Conservation (phyloP, 2,329 filamentous ascomycete genomes). For the Arthroderma sp. region DNA sequence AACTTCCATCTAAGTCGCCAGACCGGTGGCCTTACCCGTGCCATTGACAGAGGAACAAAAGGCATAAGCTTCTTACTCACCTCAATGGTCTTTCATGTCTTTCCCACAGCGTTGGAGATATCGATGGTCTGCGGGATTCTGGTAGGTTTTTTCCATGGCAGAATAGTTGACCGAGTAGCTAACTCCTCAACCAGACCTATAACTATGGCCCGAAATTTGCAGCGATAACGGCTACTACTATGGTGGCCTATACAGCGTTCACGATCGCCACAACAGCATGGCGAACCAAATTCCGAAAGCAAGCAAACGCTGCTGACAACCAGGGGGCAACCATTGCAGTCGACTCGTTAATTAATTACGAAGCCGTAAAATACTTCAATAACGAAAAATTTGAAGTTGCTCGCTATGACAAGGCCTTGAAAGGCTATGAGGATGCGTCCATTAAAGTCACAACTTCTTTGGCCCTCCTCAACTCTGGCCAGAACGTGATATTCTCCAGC, state of each 20-base stretch:
- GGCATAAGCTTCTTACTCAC: slow-evolving; percentile 94
- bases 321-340: slow-evolving; percentile 88
- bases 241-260: slow-evolving; percentile 91
- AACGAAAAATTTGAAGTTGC: slow-evolving; percentile 91
- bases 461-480: slow-evolving; percentile 82
- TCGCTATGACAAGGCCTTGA: slow-evolving; percentile 76
- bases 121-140: slow-evolving; percentile 90
- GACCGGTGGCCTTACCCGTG: slow-evolving; percentile 83
- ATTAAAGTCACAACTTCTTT: slow-evolving; percentile 95
- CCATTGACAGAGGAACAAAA: slow-evolving; percentile 93
- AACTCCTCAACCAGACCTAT: slow-evolving; percentile 48
- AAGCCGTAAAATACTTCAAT: slow-evolving; percentile 99
- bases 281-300: slow-evolving; percentile 90
- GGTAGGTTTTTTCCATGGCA: slow-evolving; percentile 23
- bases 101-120: slow-evolving; percentile 88
- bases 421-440: slow-evolving; percentile 79
- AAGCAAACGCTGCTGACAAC: slow-evolving; percentile 93
- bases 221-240: slow-evolving; percentile 75
- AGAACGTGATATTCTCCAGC: slow-evolving; percentile 93
- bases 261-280: slow-evolving; percentile 94
- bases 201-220: slow-evolving; percentile 90
- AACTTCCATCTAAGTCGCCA: slow-evolving; percentile 91
- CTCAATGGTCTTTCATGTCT: slow-evolving; percentile 96
- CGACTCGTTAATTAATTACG: slow-evolving; percentile 95
- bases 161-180: background rate